Evolutionary conservation across 2,329 filamentous ascomycete species (phyloP).

Genomic region (Akanthomyces muscarius): DNA sequence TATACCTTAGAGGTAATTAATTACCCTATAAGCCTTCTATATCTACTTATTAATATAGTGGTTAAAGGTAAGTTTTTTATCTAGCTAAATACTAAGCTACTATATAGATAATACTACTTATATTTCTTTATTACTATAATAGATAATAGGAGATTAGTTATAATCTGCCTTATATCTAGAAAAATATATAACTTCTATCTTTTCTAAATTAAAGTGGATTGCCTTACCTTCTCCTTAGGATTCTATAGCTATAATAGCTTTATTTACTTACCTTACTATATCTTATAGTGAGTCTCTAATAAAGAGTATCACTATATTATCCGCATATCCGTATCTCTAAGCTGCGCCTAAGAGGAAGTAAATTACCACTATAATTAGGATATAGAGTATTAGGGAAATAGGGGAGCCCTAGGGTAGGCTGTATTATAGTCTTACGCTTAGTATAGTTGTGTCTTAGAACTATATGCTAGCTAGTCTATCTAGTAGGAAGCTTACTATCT

Average conservation of each 20-base stretch:
- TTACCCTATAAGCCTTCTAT: background rate
- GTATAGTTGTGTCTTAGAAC: background rate
- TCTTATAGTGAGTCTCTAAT: background rate
- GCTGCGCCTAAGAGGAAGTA: no score
- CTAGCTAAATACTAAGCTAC: background rate
- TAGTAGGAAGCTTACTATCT: no score
- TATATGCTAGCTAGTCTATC: background rate
- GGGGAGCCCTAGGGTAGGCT: conserved; percentile 12
- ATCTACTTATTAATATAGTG: background rate
- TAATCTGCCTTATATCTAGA: background rate
- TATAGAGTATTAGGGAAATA: conserved; percentile 12
- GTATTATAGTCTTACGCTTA: background rate
- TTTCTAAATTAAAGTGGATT: no score
- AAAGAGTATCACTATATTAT: background rate
- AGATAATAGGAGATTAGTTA: background rate
- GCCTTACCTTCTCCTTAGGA: background rate
- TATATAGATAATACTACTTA: background rate
- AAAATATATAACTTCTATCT: background rate
- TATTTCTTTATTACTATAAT: background rate
- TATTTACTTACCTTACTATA: background rate
- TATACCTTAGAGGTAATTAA: background rate
- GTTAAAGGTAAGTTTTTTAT: background rate
- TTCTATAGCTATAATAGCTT: background rate
- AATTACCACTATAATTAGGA: conserved; percentile 8
- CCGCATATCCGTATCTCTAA: background rate